A percentile compares a stretch with the other conserved stretches of the same genome.
phyloP scores from a whole-genome alignment of 2,329 filamentous ascomycete species.

The Kalmusia sp. region DNA sequence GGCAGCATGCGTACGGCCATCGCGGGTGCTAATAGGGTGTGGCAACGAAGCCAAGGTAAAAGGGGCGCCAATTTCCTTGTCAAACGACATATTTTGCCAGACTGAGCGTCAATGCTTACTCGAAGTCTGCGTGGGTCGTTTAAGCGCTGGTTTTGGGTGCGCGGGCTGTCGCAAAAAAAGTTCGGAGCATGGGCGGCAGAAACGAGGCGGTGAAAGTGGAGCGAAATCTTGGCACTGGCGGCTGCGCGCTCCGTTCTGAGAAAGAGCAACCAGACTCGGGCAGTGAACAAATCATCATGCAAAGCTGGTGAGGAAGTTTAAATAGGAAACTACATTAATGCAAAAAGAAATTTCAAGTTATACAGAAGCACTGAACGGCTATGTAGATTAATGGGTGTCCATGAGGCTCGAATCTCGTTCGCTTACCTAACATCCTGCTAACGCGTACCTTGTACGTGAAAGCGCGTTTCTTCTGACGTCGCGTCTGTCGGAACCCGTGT shows the following conservation, averaged over 20 bases:
- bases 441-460: neutral
- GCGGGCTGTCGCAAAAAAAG: conserved; percentile 26
- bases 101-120: conserved; percentile 16
- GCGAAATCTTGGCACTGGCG: conserved; percentile 14
- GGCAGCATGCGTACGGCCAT: conserved; percentile 51
- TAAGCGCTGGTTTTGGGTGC: neutral
- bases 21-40: conserved; percentile 48
- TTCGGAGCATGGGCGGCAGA: conserved; percentile 19
- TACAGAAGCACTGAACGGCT: no score
- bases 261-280: no score
- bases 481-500: conserved; percentile 8
- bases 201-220: conserved; percentile 26
- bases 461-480: conserved; percentile 11
- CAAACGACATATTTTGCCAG: conserved; percentile 46
- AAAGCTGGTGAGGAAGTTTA: no score
- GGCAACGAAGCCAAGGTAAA: conserved; percentile 54
- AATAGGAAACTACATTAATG: no score
- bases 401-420: no score
- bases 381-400: no score
- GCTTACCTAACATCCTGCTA: neutral
- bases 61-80: conserved; percentile 44
- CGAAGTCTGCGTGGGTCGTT: conserved; percentile 32
- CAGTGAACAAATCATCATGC: no score
- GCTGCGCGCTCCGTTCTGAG: neutral
- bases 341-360: no score